phyloP scores from a whole-genome alignment of 148 eudicot genomes.

The Cornus florida region DNA sequence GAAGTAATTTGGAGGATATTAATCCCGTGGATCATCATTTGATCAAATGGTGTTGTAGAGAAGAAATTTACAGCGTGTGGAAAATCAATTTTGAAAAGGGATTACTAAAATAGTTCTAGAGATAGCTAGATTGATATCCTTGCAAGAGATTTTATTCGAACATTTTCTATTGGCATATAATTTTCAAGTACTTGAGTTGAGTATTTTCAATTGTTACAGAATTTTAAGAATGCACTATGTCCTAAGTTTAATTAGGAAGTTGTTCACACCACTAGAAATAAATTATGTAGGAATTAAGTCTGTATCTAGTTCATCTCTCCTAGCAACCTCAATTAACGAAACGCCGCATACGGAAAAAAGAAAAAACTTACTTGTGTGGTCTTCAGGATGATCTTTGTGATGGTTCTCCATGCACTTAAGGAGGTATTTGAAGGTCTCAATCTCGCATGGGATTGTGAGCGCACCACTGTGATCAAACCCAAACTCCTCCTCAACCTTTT shows the following conservation, averaged over 20 bases:
- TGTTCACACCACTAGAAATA: background rate
- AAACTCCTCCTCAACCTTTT: constrained; percentile 85
- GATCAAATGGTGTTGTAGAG: background rate
- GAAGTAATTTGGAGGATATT: too few species aligned
- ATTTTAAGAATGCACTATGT: background rate
- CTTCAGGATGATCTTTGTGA: constrained; percentile 32
- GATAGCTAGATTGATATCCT: too few species aligned
- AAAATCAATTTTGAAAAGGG: background rate
- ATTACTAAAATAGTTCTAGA: too few species aligned
- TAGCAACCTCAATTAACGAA: too few species aligned
- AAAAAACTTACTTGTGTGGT: constrained; percentile 7
- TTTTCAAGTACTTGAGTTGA: too few species aligned
- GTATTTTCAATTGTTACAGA: too few species aligned
- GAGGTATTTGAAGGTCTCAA: constrained; percentile 83
- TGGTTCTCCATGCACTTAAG: constrained; percentile 64
- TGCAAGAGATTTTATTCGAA: too few species aligned
- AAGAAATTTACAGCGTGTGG: background rate
- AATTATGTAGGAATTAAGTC: too few species aligned
- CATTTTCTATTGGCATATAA: too few species aligned
- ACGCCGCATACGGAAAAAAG: background rate
- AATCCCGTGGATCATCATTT: background rate
- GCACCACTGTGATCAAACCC: constrained; percentile 81
- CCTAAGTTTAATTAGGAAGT: background rate
- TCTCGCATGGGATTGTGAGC: constrained; percentile 79
- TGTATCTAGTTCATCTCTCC: too few species aligned